Conservation (phyloP, 495 filamentous ascomycete species). For the Hypomontagnella submonticulosa region DNA sequence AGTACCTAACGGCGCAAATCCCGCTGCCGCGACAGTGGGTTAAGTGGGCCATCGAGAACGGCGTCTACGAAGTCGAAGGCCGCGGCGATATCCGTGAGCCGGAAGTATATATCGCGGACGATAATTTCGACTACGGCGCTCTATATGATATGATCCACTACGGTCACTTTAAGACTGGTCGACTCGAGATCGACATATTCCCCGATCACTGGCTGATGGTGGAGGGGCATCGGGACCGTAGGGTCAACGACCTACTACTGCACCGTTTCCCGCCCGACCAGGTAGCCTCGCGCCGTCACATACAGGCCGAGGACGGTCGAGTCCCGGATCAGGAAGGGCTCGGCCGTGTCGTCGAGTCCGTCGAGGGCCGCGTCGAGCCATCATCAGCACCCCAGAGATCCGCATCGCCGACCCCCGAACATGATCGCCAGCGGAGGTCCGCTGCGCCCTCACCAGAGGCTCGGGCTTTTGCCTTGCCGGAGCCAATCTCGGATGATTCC, state of each 20-base stretch:
- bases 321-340: too few species aligned
- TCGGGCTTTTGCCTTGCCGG: neutral
- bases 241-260: neutral
- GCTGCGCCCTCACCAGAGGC: neutral
- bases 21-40: constrained; percentile 33
- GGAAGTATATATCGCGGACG: constrained; percentile 25
- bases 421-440: neutral
- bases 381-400: too few species aligned
- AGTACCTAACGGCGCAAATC: constrained; percentile 33
- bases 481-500: too few species aligned
- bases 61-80: constrained; percentile 11
- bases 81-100: constrained; percentile 26
- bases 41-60: constrained; percentile 22
- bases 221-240: constrained; percentile 4
- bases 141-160: constrained; percentile 22
- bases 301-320: too few species aligned
- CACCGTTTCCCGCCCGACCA: neutral
- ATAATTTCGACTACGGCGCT: constrained; percentile 28
- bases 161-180: constrained; percentile 21
- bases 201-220: constrained; percentile 24
- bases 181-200: constrained; percentile 19
- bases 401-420: too few species aligned
- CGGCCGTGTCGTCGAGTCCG: too few species aligned
- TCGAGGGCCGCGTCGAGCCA: too few species aligned
- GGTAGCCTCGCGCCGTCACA: too few species aligned